Percentiles rank a stretch among this genome's conserved stretches.
These are phyloP conservation scores for Cytidiella melzeri DNA, from an alignment of 768 basidiomycete genomes.

Conservation along the genomic window DNA sequence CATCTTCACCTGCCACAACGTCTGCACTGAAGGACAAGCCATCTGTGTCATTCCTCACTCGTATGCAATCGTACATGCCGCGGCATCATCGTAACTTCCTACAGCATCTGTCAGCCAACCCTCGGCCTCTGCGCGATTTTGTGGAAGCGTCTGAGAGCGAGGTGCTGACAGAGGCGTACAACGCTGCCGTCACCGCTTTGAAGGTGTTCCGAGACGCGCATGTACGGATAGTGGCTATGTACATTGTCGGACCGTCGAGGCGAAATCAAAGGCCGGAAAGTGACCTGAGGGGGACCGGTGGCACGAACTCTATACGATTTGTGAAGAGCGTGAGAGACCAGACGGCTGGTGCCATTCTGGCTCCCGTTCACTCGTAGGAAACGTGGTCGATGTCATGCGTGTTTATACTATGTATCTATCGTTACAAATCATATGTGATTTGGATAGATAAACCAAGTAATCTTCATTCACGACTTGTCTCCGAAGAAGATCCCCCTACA, in stretches of 20 bases:
- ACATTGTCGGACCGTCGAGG: conserved; percentile 43
- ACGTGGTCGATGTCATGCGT: too few relatives aligned
- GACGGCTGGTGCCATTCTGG: conserved; percentile 33
- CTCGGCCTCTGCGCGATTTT: conserved; percentile 41
- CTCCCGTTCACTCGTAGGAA: too few relatives aligned
- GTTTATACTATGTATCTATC: too few relatives aligned
- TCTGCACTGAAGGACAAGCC: conserved; percentile 3
- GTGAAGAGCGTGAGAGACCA: conserved; percentile 50
- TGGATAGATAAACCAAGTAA: too few relatives aligned
- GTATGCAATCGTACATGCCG: conserved; percentile 60
- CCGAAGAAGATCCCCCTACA: conserved; percentile 8
- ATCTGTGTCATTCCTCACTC: conserved; percentile 37
- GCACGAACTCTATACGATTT: conserved; percentile 50
- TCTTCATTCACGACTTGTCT: conserved; percentile 5
- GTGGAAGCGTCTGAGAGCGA: conserved; percentile 26
- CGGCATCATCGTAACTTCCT: conserved; percentile 54
- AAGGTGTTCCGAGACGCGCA: conserved; percentile 54
- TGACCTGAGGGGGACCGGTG: conserved; percentile 45
- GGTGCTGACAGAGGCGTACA: conserved; percentile 36
- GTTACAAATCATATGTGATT: too few relatives aligned
- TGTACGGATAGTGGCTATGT: conserved; percentile 48
- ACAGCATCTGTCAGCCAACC: conserved; percentile 39
- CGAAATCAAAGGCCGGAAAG: conserved; percentile 5
- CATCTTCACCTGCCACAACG: conserved; percentile 11
- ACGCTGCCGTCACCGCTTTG: conserved; percentile 42